Percentiles rank a stretch among this genome's conserved stretches.
These are phyloP conservation scores for Phialophora chinensis DNA, from an alignment of 2,329 filamentous ascomycete species.

Conservation along the genomic window DNA sequence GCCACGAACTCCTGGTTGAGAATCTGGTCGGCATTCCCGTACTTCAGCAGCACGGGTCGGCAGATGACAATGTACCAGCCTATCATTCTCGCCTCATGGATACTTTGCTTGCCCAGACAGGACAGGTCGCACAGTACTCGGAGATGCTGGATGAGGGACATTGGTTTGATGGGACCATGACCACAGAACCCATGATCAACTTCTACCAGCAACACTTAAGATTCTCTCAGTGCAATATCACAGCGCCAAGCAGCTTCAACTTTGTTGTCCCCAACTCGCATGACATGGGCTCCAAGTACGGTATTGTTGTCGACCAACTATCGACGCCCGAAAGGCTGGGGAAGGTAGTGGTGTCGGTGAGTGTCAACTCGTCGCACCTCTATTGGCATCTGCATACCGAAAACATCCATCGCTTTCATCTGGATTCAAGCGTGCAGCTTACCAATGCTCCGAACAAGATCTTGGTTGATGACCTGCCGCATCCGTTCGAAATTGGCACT, in stretches of 20 bases:
- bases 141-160: constrained; percentile 59
- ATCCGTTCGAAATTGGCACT: constrained; percentile 33
- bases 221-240: constrained; percentile 20
- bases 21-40: constrained; percentile 61
- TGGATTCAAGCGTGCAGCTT: constrained; percentile 33
- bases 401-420: constrained; percentile 53
- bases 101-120: constrained; percentile 54
- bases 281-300: constrained; percentile 59
- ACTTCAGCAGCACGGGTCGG: constrained; percentile 62
- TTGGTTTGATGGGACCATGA: constrained; percentile 63
- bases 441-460: constrained; percentile 25
- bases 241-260: constrained; percentile 49
- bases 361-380: neutral
- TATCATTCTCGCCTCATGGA: constrained; percentile 63
- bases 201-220: constrained; percentile 55
- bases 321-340: constrained; percentile 58
- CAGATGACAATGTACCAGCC: constrained; percentile 64
- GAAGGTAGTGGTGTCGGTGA: constrained; percentile 50
- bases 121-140: constrained; percentile 53
- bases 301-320: constrained; percentile 59
- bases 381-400: constrained; percentile 50
- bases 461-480: constrained; percentile 27
- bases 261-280: constrained; percentile 59
- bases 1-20: constrained; percentile 60
- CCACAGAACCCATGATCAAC: constrained; percentile 53